Conservation (phyloP, 352 stramenopile species). For the Pythium scleroteichum region DNA sequence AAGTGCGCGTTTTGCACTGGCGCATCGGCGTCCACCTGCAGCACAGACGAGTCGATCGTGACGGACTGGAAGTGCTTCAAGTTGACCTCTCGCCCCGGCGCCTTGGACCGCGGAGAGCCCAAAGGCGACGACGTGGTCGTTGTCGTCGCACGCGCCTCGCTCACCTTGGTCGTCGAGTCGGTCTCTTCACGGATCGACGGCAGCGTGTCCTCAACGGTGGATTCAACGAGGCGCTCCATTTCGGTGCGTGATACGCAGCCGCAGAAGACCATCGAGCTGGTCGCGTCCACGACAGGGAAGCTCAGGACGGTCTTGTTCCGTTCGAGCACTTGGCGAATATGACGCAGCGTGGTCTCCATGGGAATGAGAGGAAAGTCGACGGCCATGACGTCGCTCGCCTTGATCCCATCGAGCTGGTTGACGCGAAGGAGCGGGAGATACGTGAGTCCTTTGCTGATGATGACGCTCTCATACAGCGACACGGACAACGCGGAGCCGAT, state of each 20-base stretch:
- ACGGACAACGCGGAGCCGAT: constrained; percentile 55
- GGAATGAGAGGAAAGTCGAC: constrained; percentile 41
- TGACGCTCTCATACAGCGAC: constrained; percentile 65
- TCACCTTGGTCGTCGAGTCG: background rate
- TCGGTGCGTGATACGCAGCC: constrained; percentile 40
- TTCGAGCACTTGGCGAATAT: constrained; percentile 35
- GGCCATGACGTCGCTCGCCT: constrained; percentile 58
- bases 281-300: constrained; percentile 47
- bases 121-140: background rate
- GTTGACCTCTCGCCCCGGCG: constrained; percentile 19
- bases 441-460: constrained; percentile 52
- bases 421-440: constrained; percentile 55
- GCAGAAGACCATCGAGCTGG: constrained; percentile 45
- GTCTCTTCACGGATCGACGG: background rate
- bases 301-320: constrained; percentile 13
- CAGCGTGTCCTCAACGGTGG: constrained; percentile 12
- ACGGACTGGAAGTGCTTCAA: constrained; percentile 28
- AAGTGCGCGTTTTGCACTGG: constrained; percentile 65
- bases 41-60: constrained; percentile 46
- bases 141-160: constrained; percentile 2
- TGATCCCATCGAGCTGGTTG: constrained; percentile 46
- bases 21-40: constrained; percentile 58
- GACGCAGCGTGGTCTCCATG: constrained; percentile 32
- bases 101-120: background rate
- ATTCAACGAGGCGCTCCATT: constrained; percentile 23